These are phyloP conservation scores for Zymoseptoria brevis DNA, from an alignment of 2,329 filamentous ascomycete genomes.

Conservation along the genomic window DNA sequence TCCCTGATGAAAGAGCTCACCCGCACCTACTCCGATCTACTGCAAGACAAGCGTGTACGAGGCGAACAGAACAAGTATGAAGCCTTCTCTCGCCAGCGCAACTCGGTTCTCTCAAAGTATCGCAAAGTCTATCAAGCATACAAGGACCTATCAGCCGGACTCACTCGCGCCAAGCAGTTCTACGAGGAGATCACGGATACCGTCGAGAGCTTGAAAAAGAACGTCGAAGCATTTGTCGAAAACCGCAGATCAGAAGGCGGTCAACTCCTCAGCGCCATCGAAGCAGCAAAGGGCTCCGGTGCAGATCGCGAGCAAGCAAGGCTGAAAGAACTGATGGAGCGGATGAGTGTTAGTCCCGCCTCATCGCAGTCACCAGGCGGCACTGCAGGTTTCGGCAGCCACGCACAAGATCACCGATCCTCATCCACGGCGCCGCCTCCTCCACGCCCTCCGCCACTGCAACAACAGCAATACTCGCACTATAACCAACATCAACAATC, in stretches of 20 bases:
- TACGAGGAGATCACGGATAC: conserved; percentile 67
- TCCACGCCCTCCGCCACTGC: conserved; percentile 37
- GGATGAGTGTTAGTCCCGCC: conserved; percentile 73
- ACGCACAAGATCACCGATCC: conserved; percentile 7
- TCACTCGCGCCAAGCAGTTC: conserved; percentile 83
- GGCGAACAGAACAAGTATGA: conserved; percentile 96
- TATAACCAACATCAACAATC: conserved; percentile 35
- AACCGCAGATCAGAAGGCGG: conserved; percentile 87
- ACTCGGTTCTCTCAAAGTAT: conserved; percentile 74
- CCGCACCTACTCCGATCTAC: conserved; percentile 70
- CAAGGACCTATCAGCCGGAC: conserved; percentile 75
- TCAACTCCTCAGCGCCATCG: conserved; percentile 80
- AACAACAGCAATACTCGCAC: conserved; percentile 31
- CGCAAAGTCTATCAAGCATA: conserved; percentile 89
- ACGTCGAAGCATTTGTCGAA: conserved; percentile 88
- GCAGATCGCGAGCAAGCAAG: conserved; percentile 82
- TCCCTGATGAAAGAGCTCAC: conserved; percentile 93
- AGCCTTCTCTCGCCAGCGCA: conserved; percentile 71
- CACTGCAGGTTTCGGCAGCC: conserved; percentile 18
- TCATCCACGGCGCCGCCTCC: conserved; percentile 33
- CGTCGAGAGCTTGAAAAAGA: conserved; percentile 22
- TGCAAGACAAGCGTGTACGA: conserved; percentile 89
- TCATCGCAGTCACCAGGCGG: conserved; percentile 34
- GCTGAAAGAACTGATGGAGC: conserved; percentile 83
- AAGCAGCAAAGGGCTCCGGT: conserved; percentile 60